These are phyloP conservation scores for Xylaria arbuscula DNA, from an alignment of 2,329 filamentous ascomycete species.

Conservation along the genomic window DNA sequence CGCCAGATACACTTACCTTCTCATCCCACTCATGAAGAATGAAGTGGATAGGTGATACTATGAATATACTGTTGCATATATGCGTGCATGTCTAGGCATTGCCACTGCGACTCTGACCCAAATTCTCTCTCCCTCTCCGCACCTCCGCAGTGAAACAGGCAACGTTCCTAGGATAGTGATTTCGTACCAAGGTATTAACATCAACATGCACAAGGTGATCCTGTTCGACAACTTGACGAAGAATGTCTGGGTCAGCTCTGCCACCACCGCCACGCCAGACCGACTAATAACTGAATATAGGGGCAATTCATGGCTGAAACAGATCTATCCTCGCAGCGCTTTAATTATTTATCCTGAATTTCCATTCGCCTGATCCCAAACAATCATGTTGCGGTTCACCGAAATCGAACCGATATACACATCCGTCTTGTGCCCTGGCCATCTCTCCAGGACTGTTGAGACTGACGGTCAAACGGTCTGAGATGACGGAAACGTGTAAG, in stretches of 20 bases:
- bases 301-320: constrained; percentile 19
- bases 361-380: background rate
- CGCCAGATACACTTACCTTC: constrained; percentile 21
- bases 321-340: background rate
- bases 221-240: background rate
- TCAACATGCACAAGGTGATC: background rate
- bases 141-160: constrained; percentile 2
- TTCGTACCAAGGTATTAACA: background rate
- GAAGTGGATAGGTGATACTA: constrained; percentile 20
- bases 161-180: background rate
- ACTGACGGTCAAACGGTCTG: constrained; percentile 51
- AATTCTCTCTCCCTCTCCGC: background rate
- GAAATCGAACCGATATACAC: constrained; percentile 70
- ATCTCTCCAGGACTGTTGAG: background rate
- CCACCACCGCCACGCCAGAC: background rate
- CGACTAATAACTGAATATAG: background rate
- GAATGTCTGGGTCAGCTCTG: background rate
- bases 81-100: constrained; percentile 6
- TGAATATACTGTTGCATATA: constrained; percentile 25
- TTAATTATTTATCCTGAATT: constrained; percentile 13
- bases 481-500: constrained; percentile 70
- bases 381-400: constrained; percentile 59
- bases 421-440: constrained; percentile 50
- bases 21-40: background rate
- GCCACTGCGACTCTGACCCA: constrained; percentile 30